Evolutionary conservation across 2,329 filamentous ascomycete species (phyloP).

Genomic region (Blumeria graminis): DNA sequence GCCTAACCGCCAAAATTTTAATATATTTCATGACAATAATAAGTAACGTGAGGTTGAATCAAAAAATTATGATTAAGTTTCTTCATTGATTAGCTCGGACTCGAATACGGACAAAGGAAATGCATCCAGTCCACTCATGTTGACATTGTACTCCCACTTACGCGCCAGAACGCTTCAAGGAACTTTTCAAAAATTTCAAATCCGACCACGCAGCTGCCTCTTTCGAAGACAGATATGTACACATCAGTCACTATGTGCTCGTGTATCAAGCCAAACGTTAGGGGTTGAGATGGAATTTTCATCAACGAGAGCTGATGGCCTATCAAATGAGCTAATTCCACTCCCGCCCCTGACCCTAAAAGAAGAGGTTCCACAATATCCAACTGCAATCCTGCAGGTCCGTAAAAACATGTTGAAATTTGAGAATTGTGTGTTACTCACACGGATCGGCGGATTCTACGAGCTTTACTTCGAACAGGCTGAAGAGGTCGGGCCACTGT

Average conservation of each 20-base stretch:
- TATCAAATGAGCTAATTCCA: constrained; percentile 26
- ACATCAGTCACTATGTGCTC: too few species aligned
- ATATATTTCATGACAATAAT: too few species aligned
- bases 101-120: not conserved
- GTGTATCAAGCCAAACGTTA: too few species aligned
- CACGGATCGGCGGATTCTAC: constrained; percentile 86
- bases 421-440: constrained; percentile 72
- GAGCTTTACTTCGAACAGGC: constrained; percentile 96
- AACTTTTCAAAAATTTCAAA: too few species aligned
- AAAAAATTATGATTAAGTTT: too few species aligned
- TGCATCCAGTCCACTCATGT: not conserved
- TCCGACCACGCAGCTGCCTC: too few species aligned
- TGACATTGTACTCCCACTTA: not conserved
- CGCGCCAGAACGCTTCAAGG: not conserved
- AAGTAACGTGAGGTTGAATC: too few species aligned
- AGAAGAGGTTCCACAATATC: constrained; percentile 34
- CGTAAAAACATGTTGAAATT: constrained; percentile 77
- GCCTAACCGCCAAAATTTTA: too few species aligned
- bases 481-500: constrained; percentile 59
- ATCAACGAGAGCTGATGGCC: constrained; percentile 18
- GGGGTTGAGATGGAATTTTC: too few species aligned
- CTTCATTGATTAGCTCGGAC: too few species aligned
- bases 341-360: constrained; percentile 16
- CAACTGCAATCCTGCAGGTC: constrained; percentile 72
- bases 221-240: too few species aligned